Percentiles rank a stretch among this genome's conserved stretches.
Conservation (phyloP, 1,139 yeast genomes). For the Ashbya aceris region DNA sequence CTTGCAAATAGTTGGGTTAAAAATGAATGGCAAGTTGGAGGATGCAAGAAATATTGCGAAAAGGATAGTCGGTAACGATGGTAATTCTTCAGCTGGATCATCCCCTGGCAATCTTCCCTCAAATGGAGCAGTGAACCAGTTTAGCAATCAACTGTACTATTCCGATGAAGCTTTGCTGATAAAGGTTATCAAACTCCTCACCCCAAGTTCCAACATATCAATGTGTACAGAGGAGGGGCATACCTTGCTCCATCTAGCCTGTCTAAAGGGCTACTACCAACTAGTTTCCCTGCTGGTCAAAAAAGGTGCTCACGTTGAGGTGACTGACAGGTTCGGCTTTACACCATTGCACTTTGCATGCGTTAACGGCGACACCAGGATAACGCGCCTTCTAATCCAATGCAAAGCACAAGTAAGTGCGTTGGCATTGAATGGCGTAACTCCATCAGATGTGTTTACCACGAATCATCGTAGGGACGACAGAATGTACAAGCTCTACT, state of each 20-base stretch:
- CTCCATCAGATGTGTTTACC: conserved; percentile 38
- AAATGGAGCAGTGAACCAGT: neutral
- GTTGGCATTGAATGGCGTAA: conserved; percentile 46
- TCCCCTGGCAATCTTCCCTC: conserved; percentile 11
- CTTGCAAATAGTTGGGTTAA: conserved; percentile 81
- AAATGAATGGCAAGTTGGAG: conserved; percentile 86
- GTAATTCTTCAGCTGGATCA: conserved; percentile 17
- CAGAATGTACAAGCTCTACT: conserved; percentile 11
- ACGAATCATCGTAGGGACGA: conserved; percentile 30
- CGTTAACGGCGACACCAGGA: conserved; percentile 57
- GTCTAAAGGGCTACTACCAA: conserved; percentile 58
- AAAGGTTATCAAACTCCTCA: conserved; percentile 49
- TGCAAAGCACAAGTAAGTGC: conserved; percentile 57
- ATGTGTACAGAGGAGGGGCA: conserved; percentile 77
- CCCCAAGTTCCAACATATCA: conserved; percentile 57
- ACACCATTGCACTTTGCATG: conserved; percentile 86
- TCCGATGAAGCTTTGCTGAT: conserved; percentile 51
- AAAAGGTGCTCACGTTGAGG: conserved; percentile 73
- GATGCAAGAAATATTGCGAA: conserved; percentile 84
- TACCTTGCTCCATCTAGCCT: conserved; percentile 75
- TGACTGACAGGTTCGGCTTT: conserved; percentile 67
- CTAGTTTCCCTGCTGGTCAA: conserved; percentile 57
- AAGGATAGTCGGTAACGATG: conserved; percentile 53
- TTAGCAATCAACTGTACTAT: conserved; percentile 7
- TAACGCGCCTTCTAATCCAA: conserved; percentile 32